Evolutionary conservation across 805 yeast genomes (phyloP), one percentile per base, ranked within the genome.

Genomic region (Wickerhamomyces kurtzmanii): DNA sequence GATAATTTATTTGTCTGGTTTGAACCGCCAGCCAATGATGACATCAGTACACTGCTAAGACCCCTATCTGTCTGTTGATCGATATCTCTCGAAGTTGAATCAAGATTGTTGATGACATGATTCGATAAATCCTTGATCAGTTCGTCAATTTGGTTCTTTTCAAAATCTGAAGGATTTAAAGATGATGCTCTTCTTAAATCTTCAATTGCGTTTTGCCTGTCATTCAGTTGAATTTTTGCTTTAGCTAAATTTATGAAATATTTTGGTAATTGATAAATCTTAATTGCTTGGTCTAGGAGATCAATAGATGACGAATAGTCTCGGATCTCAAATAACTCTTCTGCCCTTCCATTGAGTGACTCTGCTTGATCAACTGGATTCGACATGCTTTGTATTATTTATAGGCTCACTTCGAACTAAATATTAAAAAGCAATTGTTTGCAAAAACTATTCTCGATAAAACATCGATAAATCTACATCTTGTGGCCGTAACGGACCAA

Each of bases 181-280:
- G 31, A 20, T 3, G 42, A 33, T 5, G 51, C 51, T 16, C 36
- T 29, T 23, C 40, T 28, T 13, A 47, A 29, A 18, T 40, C 46
- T 14, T 37, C 29, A 17, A 43, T 31, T 9, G 51, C 50, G 23
- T 32, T 30, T 19, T 42, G 35, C 13, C 33, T 40, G 17, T 42
- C 30, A 4, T 37, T 32, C 9, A 32, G 15, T 14, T 37, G 23
- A 9, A 42, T 23, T 14, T 34, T 34, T 5, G 40, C 40, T 7
- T 26, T 25, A 1, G 51, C 48, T 23, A 45, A 36, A 27, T 36
- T 42, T 31, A 44, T 46, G 17, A 42, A 23, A 2, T 40, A 29
- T 9, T 39, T 33, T 5, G 43, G 28, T n/a, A n/a, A n/a, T n/a
- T n/a, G n/a, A n/a, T n/a, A n/a, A n/a, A n/a, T n/a, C n/a, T n/a